Evolutionary conservation across 495 filamentous ascomycete genomes (phyloP).

Genomic region (Letharia columbiana): DNA sequence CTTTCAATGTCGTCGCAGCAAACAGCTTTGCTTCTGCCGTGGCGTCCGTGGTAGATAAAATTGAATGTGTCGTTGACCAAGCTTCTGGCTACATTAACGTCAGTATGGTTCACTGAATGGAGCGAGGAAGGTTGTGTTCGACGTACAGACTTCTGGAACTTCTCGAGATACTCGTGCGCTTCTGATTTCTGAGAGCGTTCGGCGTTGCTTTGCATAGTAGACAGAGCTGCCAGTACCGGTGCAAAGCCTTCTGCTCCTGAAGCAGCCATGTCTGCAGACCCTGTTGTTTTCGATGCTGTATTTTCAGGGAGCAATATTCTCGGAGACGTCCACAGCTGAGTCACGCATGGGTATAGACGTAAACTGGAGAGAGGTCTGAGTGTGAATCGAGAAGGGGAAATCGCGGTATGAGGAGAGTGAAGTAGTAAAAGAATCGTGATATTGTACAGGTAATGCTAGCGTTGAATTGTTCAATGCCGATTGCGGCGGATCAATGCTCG

Average conservation of each 20-base stretch:
- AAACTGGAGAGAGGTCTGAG: background rate
- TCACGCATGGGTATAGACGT: background rate
- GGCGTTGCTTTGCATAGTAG: constrained; percentile 81
- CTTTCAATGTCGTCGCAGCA: constrained; percentile 92
- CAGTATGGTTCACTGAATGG: background rate
- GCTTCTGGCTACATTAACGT: constrained; percentile 59
- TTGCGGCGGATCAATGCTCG: constrained; percentile 1
- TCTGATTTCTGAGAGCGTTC: constrained; percentile 75
- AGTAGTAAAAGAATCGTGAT: background rate
- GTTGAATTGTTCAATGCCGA: background rate
- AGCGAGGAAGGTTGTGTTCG: background rate
- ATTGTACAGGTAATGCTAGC: background rate
- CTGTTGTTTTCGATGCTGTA: background rate
- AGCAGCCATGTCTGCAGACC: constrained; percentile 55
- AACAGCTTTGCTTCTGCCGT: constrained; percentile 84
- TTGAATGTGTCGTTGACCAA: constrained; percentile 77
- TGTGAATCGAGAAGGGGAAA: background rate
- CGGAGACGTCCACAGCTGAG: background rate
- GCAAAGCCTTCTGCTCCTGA: constrained; percentile 57
- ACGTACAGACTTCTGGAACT: constrained; percentile 96
- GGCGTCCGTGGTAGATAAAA: constrained; percentile 66
- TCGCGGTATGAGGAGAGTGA: background rate
- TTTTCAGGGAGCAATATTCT: background rate
- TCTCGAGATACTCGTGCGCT: constrained; percentile 83
- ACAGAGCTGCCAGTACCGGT: constrained; percentile 77